Evolutionary conservation across 805 yeast species (phyloP).

Genomic region (Candida quercuum): DNA sequence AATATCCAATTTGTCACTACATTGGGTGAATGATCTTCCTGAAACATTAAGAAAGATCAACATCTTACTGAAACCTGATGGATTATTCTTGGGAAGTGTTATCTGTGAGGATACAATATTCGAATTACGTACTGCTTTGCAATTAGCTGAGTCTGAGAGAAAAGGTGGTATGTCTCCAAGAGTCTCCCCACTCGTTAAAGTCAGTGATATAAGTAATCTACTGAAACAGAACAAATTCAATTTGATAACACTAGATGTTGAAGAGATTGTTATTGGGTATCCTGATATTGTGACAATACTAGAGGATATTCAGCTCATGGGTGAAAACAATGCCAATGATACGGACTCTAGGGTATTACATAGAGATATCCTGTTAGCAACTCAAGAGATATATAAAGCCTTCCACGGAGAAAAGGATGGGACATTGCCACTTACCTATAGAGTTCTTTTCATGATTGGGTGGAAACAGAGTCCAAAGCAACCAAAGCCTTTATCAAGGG

Average conservation of each 20-base stretch:
- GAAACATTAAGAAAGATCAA: slow-evolving; percentile 50
- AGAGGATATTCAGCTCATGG: slow-evolving; percentile 75
- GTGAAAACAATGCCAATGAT: slow-evolving; percentile 68
- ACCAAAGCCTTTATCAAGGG: slow-evolving; percentile 70
- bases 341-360: slow-evolving; percentile 36
- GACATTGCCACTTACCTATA: slow-evolving; percentile 70
- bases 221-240: slow-evolving; percentile 74
- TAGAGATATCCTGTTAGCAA: slow-evolving; percentile 65
- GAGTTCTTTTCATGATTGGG: slow-evolving; percentile 80
- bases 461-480: slow-evolving; percentile 74
- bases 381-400: slow-evolving; percentile 66
- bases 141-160: slow-evolving; percentile 77
- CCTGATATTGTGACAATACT: slow-evolving; percentile 66
- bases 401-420: slow-evolving; percentile 63
- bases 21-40: slow-evolving; percentile 88
- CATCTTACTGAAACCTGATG: slow-evolving; percentile 65
- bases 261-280: slow-evolving; percentile 73
- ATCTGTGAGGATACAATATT: slow-evolving; percentile 83
- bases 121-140: slow-evolving; percentile 74
- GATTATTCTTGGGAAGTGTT: slow-evolving; percentile 75
- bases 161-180: slow-evolving; percentile 77
- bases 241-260: slow-evolving; percentile 78
- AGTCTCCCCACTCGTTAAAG: slow-evolving; percentile 73
- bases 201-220: slow-evolving; percentile 69
- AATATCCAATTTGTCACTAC: slow-evolving; percentile 65